Conservation (phyloP, 2,329 filamentous ascomycete species). For the Fusarium continuum region DNA sequence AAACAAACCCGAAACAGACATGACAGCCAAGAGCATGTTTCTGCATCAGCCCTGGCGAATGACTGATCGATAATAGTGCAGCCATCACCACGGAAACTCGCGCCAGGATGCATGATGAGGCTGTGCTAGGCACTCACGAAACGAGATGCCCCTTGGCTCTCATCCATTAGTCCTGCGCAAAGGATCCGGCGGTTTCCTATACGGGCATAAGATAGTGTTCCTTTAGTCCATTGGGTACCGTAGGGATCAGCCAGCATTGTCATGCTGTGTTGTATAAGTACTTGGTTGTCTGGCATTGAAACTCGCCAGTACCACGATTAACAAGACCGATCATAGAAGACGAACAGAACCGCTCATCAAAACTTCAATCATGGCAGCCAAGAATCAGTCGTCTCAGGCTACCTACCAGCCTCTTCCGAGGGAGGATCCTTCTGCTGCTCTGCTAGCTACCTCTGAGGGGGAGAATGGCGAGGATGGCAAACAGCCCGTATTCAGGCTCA, state of each 20-base stretch:
- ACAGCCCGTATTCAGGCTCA: conserved; percentile 15
- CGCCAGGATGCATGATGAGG: conserved; percentile 14
- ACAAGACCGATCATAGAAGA: neutral
- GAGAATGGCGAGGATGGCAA: conserved; percentile 12
- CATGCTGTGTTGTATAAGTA: conserved; percentile 20
- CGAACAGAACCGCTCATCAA: neutral
- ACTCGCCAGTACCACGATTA: neutral
- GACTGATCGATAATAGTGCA: neutral
- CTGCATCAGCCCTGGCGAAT: conserved; percentile 9
- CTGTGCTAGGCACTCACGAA: conserved; percentile 25
- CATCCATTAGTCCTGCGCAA: neutral
- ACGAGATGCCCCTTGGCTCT: conserved; percentile 1
- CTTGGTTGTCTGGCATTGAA: neutral
- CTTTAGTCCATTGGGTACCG: neutral
- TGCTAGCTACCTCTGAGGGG: conserved; percentile 23
- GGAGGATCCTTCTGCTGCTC: conserved; percentile 26
- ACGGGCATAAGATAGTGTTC: neutral
- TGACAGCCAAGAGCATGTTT: neutral
- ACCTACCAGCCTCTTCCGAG: conserved; percentile 28
- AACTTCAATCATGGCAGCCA: conserved; percentile 25
- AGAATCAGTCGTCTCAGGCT: conserved; percentile 10
- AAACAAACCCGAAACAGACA: conserved; percentile 18
- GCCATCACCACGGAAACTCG: conserved; percentile 16
- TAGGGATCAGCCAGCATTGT: neutral
- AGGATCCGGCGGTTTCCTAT: conserved; percentile 21